Base-by-base conservation (phyloP, 208 protist genomes). In the Borovskyia barvae region DNA sequence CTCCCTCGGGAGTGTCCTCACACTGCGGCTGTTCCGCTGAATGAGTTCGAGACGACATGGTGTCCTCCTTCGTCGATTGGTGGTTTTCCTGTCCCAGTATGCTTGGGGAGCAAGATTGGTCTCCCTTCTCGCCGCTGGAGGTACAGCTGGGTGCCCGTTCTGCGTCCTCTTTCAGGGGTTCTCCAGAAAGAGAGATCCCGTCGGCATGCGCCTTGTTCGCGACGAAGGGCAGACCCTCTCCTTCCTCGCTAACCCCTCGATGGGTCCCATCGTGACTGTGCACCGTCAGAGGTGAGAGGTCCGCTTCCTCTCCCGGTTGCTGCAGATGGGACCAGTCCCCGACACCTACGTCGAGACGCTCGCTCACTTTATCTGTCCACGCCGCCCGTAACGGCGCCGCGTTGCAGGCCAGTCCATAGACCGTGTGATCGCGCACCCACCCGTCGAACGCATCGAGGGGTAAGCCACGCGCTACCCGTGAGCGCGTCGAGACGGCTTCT, bases 381-480 rank as follows among this genome's bases (percentile, higher is more conserved):
- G 58, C 56, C 2, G 22, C 40, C 19, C 32, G 42, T 26, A 82
- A 52, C 39, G 70, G 60, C 15, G 47, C 29, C 19, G 42, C 67
- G 43, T 75, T 80, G 40, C 56, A 61, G 11, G 43, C 47, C 42
- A 75, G 32, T 4, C 58, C 62, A 22, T 61, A 49, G n/a, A 30
- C 42, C 19, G 75, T 77, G 66, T 82, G 75, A 53, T 82, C 75
- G 9, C 75, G 70, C 37, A 77, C 75, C 40, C 59, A 67, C 0
- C 70, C 69, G 14, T 63, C 48, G 37, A 82, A 68, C 33, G 46
- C 20, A 35, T 12, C 6, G 25, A 80, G 68, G 2, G 73, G 73
- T 12, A 80, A 50, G 25, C 53, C 41, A 5, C 29, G 33, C 24
- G 52, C 58, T 2, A 73, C 30, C 25, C 50, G 72, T 3, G 66